Evolutionary conservation across 2,329 filamentous ascomycete species (phyloP).

Genomic region (Escovopsis weberi): DNA sequence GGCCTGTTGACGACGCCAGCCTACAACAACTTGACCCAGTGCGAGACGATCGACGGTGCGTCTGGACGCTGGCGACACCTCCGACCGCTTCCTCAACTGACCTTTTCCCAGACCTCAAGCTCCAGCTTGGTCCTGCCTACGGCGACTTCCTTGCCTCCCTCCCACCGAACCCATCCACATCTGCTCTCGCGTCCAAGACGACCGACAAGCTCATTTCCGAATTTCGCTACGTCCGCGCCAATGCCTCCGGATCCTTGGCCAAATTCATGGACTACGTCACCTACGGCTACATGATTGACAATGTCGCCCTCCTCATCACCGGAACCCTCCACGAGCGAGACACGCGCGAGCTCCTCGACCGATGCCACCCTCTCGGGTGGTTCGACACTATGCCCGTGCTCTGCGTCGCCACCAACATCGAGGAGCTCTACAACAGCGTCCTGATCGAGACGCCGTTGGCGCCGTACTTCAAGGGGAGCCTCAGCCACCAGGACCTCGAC

Average conservation of each 20-base stretch:
- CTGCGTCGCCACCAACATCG: conserved; percentile 94
- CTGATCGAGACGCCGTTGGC: conserved; percentile 92
- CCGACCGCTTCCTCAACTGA: neutral
- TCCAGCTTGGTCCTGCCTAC: conserved; percentile 91
- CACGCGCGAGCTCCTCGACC: conserved; percentile 83
- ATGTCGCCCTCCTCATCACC: conserved; percentile 93
- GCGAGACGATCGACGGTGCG: conserved; percentile 90
- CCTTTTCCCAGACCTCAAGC: conserved; percentile 64
- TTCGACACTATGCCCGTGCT: conserved; percentile 98
- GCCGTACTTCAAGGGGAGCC: conserved; percentile 90
- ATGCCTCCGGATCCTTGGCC: conserved; percentile 78
- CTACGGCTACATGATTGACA: conserved; percentile 99
- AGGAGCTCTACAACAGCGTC: conserved; percentile 97
- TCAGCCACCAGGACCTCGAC: conserved; percentile 92
- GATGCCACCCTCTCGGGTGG: conserved; percentile 95
- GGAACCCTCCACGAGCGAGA: conserved; percentile 95
- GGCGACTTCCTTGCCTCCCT: conserved; percentile 92
- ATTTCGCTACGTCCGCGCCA: conserved; percentile 90
- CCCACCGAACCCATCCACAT: conserved; percentile 92
- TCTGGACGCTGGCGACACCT: conserved; percentile 2
- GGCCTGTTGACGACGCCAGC: conserved; percentile 76
- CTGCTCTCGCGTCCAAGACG: conserved; percentile 82
- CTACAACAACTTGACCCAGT: conserved; percentile 93
- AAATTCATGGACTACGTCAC: conserved; percentile 98
- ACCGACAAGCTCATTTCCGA: conserved; percentile 97